Percentiles rank a stretch among this genome's conserved stretches.
phyloP scores from a whole-genome alignment of 768 basidiomycete genomes.

The Phlegmacium glaucopus region DNA sequence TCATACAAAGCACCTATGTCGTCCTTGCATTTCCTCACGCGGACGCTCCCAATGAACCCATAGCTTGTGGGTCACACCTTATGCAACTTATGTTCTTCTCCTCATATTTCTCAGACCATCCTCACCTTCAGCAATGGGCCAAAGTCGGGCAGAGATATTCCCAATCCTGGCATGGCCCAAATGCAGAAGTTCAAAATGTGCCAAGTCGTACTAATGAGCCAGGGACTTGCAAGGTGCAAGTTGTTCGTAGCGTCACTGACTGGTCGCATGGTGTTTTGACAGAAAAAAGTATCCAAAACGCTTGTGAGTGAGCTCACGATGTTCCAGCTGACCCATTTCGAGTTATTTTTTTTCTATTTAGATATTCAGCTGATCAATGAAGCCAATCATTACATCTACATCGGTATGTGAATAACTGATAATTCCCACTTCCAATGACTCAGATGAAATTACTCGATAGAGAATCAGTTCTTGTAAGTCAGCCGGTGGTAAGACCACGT shows the following conservation, averaged over 20 bases:
- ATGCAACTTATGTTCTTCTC: too few species aligned
- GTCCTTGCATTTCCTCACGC: slow-evolving; percentile 81
- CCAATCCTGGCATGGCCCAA: slow-evolving; percentile 57
- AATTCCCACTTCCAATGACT: neutral
- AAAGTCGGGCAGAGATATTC: slow-evolving; percentile 54
- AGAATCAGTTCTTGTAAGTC: slow-evolving; percentile 94
- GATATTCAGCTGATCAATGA: slow-evolving; percentile 81
- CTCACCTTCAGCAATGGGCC: slow-evolving; percentile 62
- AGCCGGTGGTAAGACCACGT: slow-evolving; percentile 21
- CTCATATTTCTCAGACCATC: slow-evolving; percentile 51
- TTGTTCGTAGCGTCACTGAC: slow-evolving; percentile 80
- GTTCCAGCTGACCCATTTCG: too few species aligned
- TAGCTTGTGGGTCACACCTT: too few species aligned
- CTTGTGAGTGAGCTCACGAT: slow-evolving; percentile 61
- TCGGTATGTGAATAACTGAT: slow-evolving; percentile 58
- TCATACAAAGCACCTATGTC: slow-evolving; percentile 39
- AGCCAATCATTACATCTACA: slow-evolving; percentile 87
- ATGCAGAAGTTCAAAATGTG: slow-evolving; percentile 20
- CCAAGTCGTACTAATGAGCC: slow-evolving; percentile 34
- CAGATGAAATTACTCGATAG: slow-evolving; percentile 23
- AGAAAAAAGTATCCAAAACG: slow-evolving; percentile 91
- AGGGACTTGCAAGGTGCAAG: slow-evolving; percentile 71
- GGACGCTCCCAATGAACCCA: slow-evolving; percentile 61
- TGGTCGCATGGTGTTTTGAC: slow-evolving; percentile 93
- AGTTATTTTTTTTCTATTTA: slow-evolving; percentile 28